Percentiles rank a stretch among this genome's conserved stretches.
Evolutionary conservation across 83 land plant species (phyloP).

Genomic region (Thuja plicata): DNA sequence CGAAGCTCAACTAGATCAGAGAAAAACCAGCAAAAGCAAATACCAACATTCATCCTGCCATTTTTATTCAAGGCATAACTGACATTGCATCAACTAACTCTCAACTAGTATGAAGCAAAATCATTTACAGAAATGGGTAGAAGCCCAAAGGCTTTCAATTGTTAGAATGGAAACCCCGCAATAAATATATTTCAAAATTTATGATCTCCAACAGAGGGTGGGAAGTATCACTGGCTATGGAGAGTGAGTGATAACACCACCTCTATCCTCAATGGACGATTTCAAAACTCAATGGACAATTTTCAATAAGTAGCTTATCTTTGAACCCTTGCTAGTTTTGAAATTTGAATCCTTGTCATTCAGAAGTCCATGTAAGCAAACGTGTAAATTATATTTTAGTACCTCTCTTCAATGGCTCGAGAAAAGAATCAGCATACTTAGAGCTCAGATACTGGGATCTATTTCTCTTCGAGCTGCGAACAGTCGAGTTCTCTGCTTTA

Average conservation of each 20-base stretch:
- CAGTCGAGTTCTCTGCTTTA: not conserved
- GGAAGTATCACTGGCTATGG: not conserved
- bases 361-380: not conserved
- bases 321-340: not conserved
- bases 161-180: too few relatives aligned
- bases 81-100: not conserved
- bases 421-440: constrained; percentile 8
- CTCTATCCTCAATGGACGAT: not conserved
- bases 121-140: not conserved
- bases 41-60: not conserved
- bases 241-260: not conserved
- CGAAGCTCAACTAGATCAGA: too few relatives aligned
- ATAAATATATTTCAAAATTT: too few relatives aligned
- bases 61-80: not conserved
- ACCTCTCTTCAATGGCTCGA: constrained; percentile 1
- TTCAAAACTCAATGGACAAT: not conserved
- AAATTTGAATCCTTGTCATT: not conserved
- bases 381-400: not conserved
- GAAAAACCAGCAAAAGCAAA: not conserved
- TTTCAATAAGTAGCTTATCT: not conserved
- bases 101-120: not conserved
- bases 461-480: not conserved
- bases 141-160: not conserved
- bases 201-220: too few relatives aligned
- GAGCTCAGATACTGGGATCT: not conserved